Base-by-base conservation (phyloP, 768 basidiomycete genomes). In the Neoboletus subvelutipes region DNA sequence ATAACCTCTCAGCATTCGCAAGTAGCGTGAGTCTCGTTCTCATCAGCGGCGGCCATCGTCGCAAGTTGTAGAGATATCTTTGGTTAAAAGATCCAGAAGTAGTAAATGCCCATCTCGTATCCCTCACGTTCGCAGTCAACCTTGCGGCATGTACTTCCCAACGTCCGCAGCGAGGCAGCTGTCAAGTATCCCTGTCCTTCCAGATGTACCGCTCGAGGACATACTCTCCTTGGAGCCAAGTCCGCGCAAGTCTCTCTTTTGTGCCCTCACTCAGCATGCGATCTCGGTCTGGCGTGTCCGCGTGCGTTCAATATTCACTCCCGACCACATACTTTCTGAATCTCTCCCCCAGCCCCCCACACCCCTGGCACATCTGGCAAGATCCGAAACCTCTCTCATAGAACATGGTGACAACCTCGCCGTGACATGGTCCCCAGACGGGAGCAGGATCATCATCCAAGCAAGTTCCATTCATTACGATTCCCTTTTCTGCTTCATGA, bases 361-460 rank as follows among this genome's bases (percentile, higher is more conserved):
- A 31, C 79, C 87, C 7, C 71, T 92, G 58, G 87, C 91, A 22
- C 81, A 86, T 61, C 78, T 96, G 18, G 80, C 86, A 33, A 84
- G 94, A 52, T 90, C 92, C 36, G 76, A 85, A 8, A 82, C 83
- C 2, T 95, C 92, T 18, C 76, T 96, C 39, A 71, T 80, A 53
- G 87, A 90, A 56, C 94, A 95, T 68, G 94, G 94, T n/a, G 82
- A 86, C 64, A 96, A 94, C 63, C 59, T 79, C 20, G 74, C 80
- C 51, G 83, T 83, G 13, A 81, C 84, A 64, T 98, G 94, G 94
- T 85, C 93, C 18, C 86, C 87, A 52, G 92, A 94, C 69, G 87
- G 89, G 34, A 78, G 79, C 64, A 80, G 85, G 63, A 83, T 98
- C 47, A 83, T 94, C 52, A 81, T 98, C 22, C 84, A 89, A 74